phyloP scores from a whole-genome alignment of 805 yeast species.

The Lachancea mirantina region DNA sequence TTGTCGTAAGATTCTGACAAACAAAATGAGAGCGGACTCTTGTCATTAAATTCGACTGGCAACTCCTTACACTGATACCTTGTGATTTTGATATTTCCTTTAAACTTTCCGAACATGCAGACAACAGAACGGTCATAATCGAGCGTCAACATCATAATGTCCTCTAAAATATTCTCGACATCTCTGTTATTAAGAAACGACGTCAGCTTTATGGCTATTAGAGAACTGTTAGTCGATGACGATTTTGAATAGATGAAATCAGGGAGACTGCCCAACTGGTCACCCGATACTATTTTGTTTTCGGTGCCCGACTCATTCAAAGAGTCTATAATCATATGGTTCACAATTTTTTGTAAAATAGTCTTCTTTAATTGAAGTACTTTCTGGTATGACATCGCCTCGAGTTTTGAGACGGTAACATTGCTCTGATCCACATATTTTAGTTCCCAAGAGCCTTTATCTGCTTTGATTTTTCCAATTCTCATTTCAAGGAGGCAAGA shows the following conservation, averaged over 20 bases:
- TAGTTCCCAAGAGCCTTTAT: conserved; percentile 29
- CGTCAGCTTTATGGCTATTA: conserved; percentile 25
- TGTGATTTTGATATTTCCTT: conserved; percentile 25
- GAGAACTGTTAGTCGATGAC: conserved; percentile 11
- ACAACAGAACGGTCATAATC: conserved; percentile 26
- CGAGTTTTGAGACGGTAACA: conserved; percentile 23
- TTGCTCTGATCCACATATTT: conserved; percentile 24
- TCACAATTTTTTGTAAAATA: conserved; percentile 28
- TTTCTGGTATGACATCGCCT: conserved; percentile 30
- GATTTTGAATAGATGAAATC: conserved; percentile 14
- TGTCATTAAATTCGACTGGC: conserved; percentile 23
- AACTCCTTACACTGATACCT: conserved; percentile 27
- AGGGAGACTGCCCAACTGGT: conserved; percentile 17
- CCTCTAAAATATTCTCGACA: conserved; percentile 25
- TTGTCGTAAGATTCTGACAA: conserved; percentile 22
- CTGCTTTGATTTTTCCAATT: conserved; percentile 29
- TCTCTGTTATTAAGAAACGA: conserved; percentile 28
- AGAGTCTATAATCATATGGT: conserved; percentile 32
- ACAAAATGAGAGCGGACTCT: conserved; percentile 25
- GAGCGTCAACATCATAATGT: conserved; percentile 28
- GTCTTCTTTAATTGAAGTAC: conserved; percentile 25
- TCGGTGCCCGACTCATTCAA: conserved; percentile 27
- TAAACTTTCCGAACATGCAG: conserved; percentile 27
- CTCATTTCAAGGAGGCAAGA: conserved; percentile 29
- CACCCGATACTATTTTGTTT: conserved; percentile 22